Percentiles rank a stretch among this genome's conserved stretches.
phyloP scores from a whole-genome alignment of 441 rosid species.

The Metrosideros polymorpha region DNA sequence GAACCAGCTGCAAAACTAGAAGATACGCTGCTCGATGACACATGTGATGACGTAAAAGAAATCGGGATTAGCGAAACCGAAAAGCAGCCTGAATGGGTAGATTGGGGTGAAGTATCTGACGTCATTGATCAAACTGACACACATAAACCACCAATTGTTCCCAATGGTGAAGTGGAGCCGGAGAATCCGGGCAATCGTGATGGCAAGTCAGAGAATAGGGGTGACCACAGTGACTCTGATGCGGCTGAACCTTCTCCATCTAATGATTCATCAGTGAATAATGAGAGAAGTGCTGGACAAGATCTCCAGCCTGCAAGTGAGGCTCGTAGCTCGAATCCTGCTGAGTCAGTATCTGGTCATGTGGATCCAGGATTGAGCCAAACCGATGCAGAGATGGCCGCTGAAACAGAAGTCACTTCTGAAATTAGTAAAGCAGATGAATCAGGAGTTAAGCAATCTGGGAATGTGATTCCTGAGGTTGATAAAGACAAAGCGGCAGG shows the following conservation, averaged over 20 bases:
- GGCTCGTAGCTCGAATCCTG: background rate
- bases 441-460: slow-evolving; percentile 8
- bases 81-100: slow-evolving; percentile 70
- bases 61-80: slow-evolving; percentile 28
- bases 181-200: slow-evolving; percentile 4
- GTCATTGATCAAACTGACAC: slow-evolving; percentile 25
- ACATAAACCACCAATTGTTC: slow-evolving; percentile 18
- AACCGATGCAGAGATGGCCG: background rate
- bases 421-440: slow-evolving; percentile 13
- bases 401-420: slow-evolving; percentile 3
- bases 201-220: background rate
- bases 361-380: background rate
- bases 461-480: background rate
- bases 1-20: slow-evolving; percentile 25
- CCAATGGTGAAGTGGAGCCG: slow-evolving; percentile 36
- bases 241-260: slow-evolving; percentile 15
- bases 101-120: slow-evolving; percentile 78
- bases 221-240: slow-evolving; percentile 13
- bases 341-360: slow-evolving; percentile 3
- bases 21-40: slow-evolving; percentile 17
- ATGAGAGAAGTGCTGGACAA: background rate
- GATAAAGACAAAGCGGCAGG: background rate
- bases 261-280: background rate
- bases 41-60: slow-evolving; percentile 29
- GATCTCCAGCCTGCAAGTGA: background rate